Percentiles rank a stretch among this genome's conserved stretches.
phyloP scores from a whole-genome alignment of 768 basidiomycete genomes.

The Lentinula raphanica region DNA sequence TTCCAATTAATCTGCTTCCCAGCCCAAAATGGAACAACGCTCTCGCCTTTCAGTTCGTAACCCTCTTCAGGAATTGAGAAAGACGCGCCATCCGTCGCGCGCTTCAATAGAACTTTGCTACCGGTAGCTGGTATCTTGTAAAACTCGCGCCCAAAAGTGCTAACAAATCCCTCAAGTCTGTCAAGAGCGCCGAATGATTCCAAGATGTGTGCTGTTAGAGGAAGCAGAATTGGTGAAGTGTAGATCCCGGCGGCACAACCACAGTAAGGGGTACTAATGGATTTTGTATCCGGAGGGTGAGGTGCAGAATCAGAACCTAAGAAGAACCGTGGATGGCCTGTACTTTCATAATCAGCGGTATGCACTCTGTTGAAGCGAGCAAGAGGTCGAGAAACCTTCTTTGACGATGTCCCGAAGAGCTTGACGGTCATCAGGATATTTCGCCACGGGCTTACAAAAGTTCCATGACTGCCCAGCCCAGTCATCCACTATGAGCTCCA shows the following conservation, averaged over 20 bases:
- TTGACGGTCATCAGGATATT: slow-evolving; percentile 86
- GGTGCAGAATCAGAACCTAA: slow-evolving; percentile 96
- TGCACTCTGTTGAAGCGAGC: neutral
- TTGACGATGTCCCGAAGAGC: slow-evolving; percentile 74
- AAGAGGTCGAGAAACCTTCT: slow-evolving; percentile 49
- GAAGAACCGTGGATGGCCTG: slow-evolving; percentile 93
- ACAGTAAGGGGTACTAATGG: slow-evolving; percentile 60
- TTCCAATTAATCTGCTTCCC: slow-evolving; percentile 79
- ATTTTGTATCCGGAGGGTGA: slow-evolving; percentile 67
- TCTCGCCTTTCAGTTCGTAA: slow-evolving; percentile 45
- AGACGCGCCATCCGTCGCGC: slow-evolving; percentile 20
- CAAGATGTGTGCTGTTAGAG: slow-evolving; percentile 82
- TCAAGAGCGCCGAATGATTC: slow-evolving; percentile 86
- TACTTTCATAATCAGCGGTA: neutral
- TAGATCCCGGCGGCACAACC: slow-evolving; percentile 95
- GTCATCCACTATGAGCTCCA: slow-evolving; percentile 89
- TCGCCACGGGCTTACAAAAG: slow-evolving; percentile 98
- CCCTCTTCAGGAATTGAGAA: slow-evolving; percentile 33
- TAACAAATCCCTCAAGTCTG: slow-evolving; percentile 75
- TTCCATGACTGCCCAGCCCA: slow-evolving; percentile 95
- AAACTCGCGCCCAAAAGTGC: slow-evolving; percentile 72
- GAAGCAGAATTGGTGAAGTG: slow-evolving; percentile 88
- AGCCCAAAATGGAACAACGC: slow-evolving; percentile 82
- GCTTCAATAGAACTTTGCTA: slow-evolving; percentile 39
- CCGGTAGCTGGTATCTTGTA: slow-evolving; percentile 46